Conservation (phyloP, 805 yeast species). For the Millerozyma acaciae region DNA sequence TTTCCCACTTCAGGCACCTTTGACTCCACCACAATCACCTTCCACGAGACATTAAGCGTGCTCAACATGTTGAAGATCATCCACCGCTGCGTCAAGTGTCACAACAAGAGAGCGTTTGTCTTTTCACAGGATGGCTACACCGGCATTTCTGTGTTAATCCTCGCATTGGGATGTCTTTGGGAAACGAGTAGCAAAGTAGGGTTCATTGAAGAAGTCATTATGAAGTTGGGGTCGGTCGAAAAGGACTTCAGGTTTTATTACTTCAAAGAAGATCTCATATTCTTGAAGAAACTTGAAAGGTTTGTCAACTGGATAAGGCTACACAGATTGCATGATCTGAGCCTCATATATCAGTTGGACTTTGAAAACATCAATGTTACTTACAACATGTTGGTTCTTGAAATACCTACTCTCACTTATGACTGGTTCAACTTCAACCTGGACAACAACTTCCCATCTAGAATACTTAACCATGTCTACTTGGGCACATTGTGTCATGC, state of each 20-base stretch:
- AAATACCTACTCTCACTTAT: conserved; percentile 4
- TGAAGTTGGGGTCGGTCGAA: conserved; percentile 9
- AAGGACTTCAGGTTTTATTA: conserved; percentile 23
- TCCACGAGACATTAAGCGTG: conserved; percentile 21
- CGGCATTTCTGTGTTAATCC: conserved; percentile 25
- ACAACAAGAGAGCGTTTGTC: conserved; percentile 22
- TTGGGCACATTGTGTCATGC: conserved; percentile 35
- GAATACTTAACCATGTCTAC: conserved; percentile 23
- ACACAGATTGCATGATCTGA: conserved; percentile 1
- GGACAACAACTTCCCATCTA: conserved; percentile 37
- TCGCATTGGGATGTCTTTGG: conserved; percentile 11
- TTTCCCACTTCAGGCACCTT: conserved; percentile 30
- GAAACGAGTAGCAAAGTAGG: conserved; percentile 2
- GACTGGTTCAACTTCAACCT: conserved; percentile 32
- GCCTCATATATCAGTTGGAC: not conserved
- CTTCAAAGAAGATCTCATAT: conserved; percentile 25
- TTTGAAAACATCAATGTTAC: conserved; percentile 6
- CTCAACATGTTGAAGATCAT: conserved; percentile 30
- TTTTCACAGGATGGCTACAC: conserved; percentile 39
- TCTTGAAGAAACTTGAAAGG: conserved; percentile 28
- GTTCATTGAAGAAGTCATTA: conserved; percentile 22
- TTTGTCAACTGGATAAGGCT: conserved; percentile 17
- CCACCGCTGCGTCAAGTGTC: conserved; percentile 14
- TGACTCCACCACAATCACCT: conserved; percentile 16
- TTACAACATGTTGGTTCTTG: not conserved